Evolutionary conservation across 2,329 filamentous ascomycete species (phyloP).

Genomic region (Delphinella strobiligena): DNA sequence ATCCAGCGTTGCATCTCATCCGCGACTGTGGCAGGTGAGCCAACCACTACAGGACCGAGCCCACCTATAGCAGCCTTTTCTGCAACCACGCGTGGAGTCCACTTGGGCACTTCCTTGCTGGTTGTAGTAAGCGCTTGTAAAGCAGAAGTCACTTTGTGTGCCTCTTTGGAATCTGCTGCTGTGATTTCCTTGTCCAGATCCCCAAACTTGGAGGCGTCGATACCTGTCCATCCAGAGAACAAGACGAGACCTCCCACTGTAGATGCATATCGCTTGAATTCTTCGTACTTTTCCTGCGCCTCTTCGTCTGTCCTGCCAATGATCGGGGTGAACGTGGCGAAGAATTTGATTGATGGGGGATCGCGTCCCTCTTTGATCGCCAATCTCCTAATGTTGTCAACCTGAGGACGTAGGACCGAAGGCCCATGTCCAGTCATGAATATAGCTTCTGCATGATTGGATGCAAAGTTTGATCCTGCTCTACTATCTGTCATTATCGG

Average conservation of each 20-base stretch:
- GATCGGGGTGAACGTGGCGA: conserved; percentile 25
- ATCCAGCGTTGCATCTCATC: conserved; percentile 38
- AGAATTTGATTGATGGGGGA: conserved; percentile 44
- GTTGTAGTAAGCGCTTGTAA: conserved; percentile 38
- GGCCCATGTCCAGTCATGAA: conserved; percentile 47
- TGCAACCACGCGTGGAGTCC: conserved; percentile 34
- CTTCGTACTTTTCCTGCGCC: conserved; percentile 39
- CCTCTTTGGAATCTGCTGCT: conserved; percentile 42
- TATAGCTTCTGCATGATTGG: conserved; percentile 48
- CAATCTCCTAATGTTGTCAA: conserved; percentile 41
- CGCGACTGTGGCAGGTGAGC: conserved; percentile 33
- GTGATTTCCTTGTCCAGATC: conserved; percentile 47
- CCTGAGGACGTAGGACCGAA: conserved; percentile 35
- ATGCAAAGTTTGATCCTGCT: conserved; percentile 45
- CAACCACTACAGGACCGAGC: conserved; percentile 28
- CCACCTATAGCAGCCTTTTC: conserved; percentile 19
- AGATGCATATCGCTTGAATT: conserved; percentile 40
- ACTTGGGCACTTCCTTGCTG: conserved; percentile 34
- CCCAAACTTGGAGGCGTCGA: conserved; percentile 43
- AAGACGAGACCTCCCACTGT: conserved; percentile 43
- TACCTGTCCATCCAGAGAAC: conserved; percentile 48
- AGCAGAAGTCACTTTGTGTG: conserved; percentile 38
- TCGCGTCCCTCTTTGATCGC: conserved; percentile 42
- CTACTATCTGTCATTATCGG: background rate
- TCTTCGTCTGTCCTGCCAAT: conserved; percentile 30